Evolutionary conservation across 1,284 basidiomycete genomes (phyloP).

Genomic region (Cryptococcus hybrid): DNA sequence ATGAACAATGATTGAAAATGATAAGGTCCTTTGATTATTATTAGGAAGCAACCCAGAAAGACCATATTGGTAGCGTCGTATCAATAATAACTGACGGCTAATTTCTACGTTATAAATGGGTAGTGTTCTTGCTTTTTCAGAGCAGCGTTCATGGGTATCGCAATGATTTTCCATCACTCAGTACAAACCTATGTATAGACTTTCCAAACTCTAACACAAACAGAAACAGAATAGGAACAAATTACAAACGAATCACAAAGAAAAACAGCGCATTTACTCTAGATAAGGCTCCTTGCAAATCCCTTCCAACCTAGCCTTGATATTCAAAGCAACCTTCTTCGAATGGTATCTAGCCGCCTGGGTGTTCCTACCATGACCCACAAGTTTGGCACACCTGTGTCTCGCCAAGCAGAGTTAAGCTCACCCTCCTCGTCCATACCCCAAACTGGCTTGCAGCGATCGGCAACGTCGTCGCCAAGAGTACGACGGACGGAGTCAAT

Average conservation of each 20-base stretch:
- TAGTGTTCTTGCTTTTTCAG: too few species aligned
- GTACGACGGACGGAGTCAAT: slow-evolving; percentile 44
- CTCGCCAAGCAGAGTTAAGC: slow-evolving; percentile 55
- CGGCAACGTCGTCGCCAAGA: slow-evolving; percentile 55
- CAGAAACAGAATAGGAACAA: too few species aligned
- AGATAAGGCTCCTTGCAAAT: slow-evolving; percentile 16
- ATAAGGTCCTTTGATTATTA: too few species aligned
- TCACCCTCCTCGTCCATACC: slow-evolving; percentile 61
- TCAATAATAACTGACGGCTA: too few species aligned
- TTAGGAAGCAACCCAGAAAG: too few species aligned
- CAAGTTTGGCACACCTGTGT: slow-evolving; percentile 55
- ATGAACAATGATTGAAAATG: too few species aligned
- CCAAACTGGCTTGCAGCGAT: slow-evolving; percentile 57
- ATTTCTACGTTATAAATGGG: too few species aligned
- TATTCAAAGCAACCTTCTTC: slow-evolving; percentile 17
- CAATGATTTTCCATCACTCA: too few species aligned
- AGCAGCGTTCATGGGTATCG: too few species aligned
- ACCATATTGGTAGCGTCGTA: too few species aligned
- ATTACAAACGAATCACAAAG: not conserved
- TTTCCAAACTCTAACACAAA: too few species aligned
- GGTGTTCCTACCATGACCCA: slow-evolving; percentile 60
- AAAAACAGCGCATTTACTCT: slow-evolving; percentile 3
- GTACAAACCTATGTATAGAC: too few species aligned
- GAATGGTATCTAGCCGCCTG: slow-evolving; percentile 25
- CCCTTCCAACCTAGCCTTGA: slow-evolving; percentile 30